Evolutionary conservation across 2,329 filamentous ascomycete species (phyloP).

Genomic region (Epichloe brachyelytri): DNA sequence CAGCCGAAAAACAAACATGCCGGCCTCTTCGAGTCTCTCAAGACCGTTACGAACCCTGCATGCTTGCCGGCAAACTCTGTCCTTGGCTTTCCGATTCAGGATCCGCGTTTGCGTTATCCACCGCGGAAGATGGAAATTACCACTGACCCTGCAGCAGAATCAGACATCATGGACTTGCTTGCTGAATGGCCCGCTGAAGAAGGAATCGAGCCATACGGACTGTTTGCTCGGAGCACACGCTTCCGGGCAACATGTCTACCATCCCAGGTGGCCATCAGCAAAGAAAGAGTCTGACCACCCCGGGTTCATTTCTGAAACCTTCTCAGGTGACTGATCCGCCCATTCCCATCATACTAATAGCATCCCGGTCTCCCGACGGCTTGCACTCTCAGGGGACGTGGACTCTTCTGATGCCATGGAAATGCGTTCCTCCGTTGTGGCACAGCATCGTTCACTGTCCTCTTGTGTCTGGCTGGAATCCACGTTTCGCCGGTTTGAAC

Average conservation of each 20-base stretch:
- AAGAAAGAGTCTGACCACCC: conserved; percentile 52
- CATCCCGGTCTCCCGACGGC: conserved; percentile 36
- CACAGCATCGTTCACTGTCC: conserved; percentile 73
- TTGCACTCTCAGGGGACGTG: conserved; percentile 54
- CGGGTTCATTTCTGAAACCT: conserved; percentile 49
- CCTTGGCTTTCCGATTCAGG: conserved; percentile 59
- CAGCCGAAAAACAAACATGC: conserved; percentile 26
- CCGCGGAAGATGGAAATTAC: conserved; percentile 41
- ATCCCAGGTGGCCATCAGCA: conserved; percentile 70
- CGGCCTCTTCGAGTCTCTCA: conserved; percentile 36
- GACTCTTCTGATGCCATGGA: conserved; percentile 83
- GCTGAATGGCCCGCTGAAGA: conserved; percentile 55
- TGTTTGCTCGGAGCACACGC: conserved; percentile 59
- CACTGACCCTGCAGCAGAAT: conserved; percentile 22
- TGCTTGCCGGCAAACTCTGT: conserved; percentile 57
- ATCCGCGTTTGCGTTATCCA: conserved; percentile 71
- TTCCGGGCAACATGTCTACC: conserved; percentile 52
- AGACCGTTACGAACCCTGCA: conserved; percentile 52
- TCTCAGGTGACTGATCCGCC: conserved; percentile 47
- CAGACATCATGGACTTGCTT: conserved; percentile 44
- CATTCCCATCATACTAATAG: conserved; percentile 64
- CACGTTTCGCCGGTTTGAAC: conserved; percentile 68
- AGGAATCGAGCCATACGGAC: conserved; percentile 28
- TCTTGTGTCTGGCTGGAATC: conserved; percentile 65
- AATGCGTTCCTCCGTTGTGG: conserved; percentile 77